A percentile compares a stretch with the other conserved stretches of the same genome.
These are phyloP conservation scores for Hippophae rhamnoides DNA, from an alignment of 306 rosid genomes.

Conservation along the genomic window DNA sequence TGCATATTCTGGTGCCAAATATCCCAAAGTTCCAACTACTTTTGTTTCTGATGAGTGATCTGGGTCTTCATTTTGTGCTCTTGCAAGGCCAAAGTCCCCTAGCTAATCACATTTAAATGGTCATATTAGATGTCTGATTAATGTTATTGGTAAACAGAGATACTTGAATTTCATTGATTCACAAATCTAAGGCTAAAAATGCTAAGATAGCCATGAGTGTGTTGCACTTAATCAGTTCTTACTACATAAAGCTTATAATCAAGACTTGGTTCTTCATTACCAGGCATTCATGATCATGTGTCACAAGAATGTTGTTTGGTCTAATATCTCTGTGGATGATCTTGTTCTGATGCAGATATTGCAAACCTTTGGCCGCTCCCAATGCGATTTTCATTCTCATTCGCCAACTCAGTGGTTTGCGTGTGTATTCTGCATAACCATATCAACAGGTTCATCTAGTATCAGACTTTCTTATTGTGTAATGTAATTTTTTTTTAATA, in stretches of 20 bases:
- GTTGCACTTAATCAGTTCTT: not conserved
- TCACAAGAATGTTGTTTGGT: constrained; percentile 74
- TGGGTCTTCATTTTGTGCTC: constrained; percentile 40
- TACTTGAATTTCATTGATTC: no score
- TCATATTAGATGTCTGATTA: constrained; percentile 17
- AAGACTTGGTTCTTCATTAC: constrained; percentile 27
- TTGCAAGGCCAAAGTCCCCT: constrained; percentile 89
- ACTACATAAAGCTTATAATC: not conserved
- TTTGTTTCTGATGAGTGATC: constrained; percentile 43
- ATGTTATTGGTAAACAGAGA: no score
- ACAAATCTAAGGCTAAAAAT: no score
- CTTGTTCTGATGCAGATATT: constrained; percentile 57
- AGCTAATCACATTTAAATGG: constrained; percentile 29
- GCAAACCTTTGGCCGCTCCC: constrained; percentile 72
- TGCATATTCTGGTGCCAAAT: constrained; percentile 90
- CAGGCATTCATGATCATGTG: constrained; percentile 64
- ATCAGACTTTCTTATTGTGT: no score
- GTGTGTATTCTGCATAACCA: constrained; percentile 39
- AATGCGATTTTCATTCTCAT: constrained; percentile 62
- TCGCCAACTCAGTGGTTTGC: constrained; percentile 52
- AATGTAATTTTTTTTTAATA: no score
- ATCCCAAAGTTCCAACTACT: constrained; percentile 78
- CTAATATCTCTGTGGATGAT: constrained; percentile 83
- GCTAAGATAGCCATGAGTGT: no score
- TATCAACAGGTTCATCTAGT: no score